Base-by-base conservation (phyloP, 306 rosid species). In the Trifolium repens region DNA sequence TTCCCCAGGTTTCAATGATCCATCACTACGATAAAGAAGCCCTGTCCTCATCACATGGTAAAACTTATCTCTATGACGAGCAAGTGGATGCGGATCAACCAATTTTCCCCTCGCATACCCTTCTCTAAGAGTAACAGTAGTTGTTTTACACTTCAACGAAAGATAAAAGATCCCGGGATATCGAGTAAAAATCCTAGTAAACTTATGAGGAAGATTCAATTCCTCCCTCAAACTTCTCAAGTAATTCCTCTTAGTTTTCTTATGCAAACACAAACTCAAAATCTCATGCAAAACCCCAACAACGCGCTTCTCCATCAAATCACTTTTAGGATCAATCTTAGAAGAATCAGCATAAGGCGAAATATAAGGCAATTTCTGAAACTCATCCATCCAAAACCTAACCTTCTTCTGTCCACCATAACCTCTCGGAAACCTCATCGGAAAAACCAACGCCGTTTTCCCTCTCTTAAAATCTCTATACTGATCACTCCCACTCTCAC, bases 201-300 rank as follows among this genome's bases (percentile, higher is more conserved):
- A 94, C 85, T 86, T 91, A 64, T 89, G 96, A 0, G 97, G 97
- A 74, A 94, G 97, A 80, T 85, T 92, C 84, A 87, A 49, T 75
- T 94, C 97, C 69, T 91, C 96, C 76, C 98, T 90, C 87, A 91
- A 76, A 78, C 91, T 80, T 71, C 97, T 87, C 84, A 90, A 73
- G 78, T 88, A 94, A 79, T 94, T 92, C 81, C 97, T 85, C 87
- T 89, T 91, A 9, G 98, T 91, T 76, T 91, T 94, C 85, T 94
- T 94, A 83, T 94, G 97, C 72, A 91, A 65, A 22, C 92, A 87
- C 79, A 94, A 75, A 79, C 93, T 90, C 77, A 94, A 74, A 47
- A 91, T 43, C 88, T 91, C 98, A 64, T 94, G 98, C 53, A 94
- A 77, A 81, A 94, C 89, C 46, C 98, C 97, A 72, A 94, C 98